phyloP scores from a whole-genome alignment of 2,329 filamentous ascomycete genomes.

The Aspergillus ruber region DNA sequence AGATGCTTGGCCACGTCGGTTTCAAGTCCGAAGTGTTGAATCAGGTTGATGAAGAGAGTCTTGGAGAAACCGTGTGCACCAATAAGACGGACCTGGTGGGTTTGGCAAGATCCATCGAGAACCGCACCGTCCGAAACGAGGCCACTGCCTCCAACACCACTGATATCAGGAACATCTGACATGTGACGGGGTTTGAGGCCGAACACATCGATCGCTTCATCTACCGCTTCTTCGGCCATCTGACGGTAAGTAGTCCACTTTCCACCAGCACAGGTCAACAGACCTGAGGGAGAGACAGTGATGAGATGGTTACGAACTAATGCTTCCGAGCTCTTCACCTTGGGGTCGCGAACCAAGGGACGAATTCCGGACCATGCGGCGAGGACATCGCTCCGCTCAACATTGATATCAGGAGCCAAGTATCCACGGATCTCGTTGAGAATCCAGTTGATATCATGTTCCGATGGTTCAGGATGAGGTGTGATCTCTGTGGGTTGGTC shows the following conservation, averaged over 20 bases:
- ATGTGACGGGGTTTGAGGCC: slow-evolving; percentile 54
- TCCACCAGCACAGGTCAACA: slow-evolving; percentile 78
- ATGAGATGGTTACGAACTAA: slow-evolving; percentile 82
- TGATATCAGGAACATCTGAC: slow-evolving; percentile 58
- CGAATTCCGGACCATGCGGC: slow-evolving; percentile 86
- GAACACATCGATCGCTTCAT: slow-evolving; percentile 68
- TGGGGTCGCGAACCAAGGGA: slow-evolving; percentile 78
- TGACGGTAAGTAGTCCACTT: slow-evolving; percentile 93
- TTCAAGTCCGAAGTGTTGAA: slow-evolving; percentile 87
- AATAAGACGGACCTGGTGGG: slow-evolving; percentile 71
- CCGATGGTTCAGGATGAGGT: slow-evolving; percentile 67
- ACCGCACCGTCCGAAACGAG: slow-evolving; percentile 63
- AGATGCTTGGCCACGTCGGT: slow-evolving; percentile 89
- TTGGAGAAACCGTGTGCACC: slow-evolving; percentile 84
- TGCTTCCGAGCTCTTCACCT: slow-evolving; percentile 77
- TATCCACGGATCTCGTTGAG: slow-evolving; percentile 76
- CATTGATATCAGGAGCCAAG: slow-evolving; percentile 74
- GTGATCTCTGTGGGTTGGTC: slow-evolving; percentile 69
- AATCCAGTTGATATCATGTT: slow-evolving; percentile 85
- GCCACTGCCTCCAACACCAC: slow-evolving; percentile 64
- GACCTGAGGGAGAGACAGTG: slow-evolving; percentile 68
- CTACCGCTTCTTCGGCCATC: slow-evolving; percentile 86
- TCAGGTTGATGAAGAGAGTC: slow-evolving; percentile 88
- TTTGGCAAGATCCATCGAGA: slow-evolving; percentile 71
- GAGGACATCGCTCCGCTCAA: slow-evolving; percentile 78